Percentiles rank a stretch among this genome's conserved stretches.
Evolutionary conservation across 2,329 filamentous ascomycete genomes (phyloP).

Genomic region (Claviceps paspali): DNA sequence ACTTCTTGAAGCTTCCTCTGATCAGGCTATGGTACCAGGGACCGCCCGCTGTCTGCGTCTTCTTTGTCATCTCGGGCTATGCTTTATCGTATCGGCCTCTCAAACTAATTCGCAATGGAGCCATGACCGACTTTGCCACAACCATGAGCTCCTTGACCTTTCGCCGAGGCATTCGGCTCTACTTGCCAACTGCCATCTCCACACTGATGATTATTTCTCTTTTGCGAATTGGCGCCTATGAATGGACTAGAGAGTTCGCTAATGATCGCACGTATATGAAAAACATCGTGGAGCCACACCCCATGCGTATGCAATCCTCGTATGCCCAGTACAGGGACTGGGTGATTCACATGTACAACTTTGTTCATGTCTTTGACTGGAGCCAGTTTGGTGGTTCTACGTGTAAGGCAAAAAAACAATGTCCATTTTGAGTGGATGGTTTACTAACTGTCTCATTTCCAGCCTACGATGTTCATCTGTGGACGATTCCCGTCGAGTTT

Average conservation of each 20-base stretch:
- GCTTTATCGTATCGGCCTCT: constrained; percentile 39
- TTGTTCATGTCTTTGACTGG: constrained; percentile 37
- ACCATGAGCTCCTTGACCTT: constrained; percentile 36
- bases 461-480: constrained; percentile 42
- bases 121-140: constrained; percentile 23
- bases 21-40: constrained; percentile 38
- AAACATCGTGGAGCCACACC: constrained; percentile 35
- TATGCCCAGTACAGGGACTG: constrained; percentile 30
- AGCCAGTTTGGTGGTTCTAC: constrained; percentile 30
- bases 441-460: constrained; percentile 9
- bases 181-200: constrained; percentile 33
- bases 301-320: constrained; percentile 20
- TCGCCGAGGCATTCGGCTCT: constrained; percentile 35
- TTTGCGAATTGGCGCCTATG: constrained; percentile 30
- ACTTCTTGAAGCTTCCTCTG: constrained; percentile 36
- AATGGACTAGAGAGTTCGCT: constrained; percentile 31
- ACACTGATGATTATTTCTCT: constrained; percentile 31
- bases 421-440: neutral
- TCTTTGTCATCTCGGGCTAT: constrained; percentile 49
- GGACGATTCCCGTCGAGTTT: constrained; percentile 49
- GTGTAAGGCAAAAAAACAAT: constrained; percentile 16
- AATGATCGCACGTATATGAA: constrained; percentile 26
- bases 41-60: constrained; percentile 41
- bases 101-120: constrained; percentile 26
- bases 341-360: constrained; percentile 30